These are phyloP conservation scores for Chalaropsis ovoidea DNA, from an alignment of 2,329 filamentous ascomycete species.

Conservation along the genomic window DNA sequence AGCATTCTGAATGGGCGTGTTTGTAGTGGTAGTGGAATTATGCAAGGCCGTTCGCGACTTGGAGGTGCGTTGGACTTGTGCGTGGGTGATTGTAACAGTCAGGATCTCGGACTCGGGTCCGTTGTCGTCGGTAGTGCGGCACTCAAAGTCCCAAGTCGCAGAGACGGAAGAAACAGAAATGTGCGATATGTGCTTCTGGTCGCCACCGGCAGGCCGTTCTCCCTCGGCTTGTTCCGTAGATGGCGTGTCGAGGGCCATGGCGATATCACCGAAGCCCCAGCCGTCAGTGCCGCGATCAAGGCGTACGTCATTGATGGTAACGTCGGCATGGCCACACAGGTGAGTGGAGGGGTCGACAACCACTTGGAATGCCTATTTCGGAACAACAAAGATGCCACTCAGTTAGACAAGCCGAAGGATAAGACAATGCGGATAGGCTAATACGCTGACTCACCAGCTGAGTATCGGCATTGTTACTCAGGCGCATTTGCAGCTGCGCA, in stretches of 20 bases:
- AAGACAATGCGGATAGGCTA: background rate
- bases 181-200: background rate
- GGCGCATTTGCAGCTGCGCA: constrained; percentile 25
- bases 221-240: background rate
- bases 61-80: constrained; percentile 17
- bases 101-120: constrained; percentile 19
- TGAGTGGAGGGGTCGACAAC: constrained; percentile 16
- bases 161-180: constrained; percentile 12
- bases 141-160: constrained; percentile 24
- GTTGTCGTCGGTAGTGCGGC: constrained; percentile 4
- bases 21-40: constrained; percentile 15
- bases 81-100: constrained; percentile 22
- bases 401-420: background rate
- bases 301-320: constrained; percentile 16
- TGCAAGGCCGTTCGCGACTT: constrained; percentile 15
- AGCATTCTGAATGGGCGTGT: constrained; percentile 20
- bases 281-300: constrained; percentile 18
- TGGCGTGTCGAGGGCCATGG: background rate
- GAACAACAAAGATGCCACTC: background rate
- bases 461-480: constrained; percentile 21
- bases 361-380: constrained; percentile 20
- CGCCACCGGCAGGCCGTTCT: background rate
- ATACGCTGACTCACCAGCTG: constrained; percentile 21
- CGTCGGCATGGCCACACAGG: constrained; percentile 22
- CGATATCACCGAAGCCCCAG: constrained; percentile 21